phyloP scores from a whole-genome alignment of 2,329 filamentous ascomycete species.

The Fusarium setosum region DNA sequence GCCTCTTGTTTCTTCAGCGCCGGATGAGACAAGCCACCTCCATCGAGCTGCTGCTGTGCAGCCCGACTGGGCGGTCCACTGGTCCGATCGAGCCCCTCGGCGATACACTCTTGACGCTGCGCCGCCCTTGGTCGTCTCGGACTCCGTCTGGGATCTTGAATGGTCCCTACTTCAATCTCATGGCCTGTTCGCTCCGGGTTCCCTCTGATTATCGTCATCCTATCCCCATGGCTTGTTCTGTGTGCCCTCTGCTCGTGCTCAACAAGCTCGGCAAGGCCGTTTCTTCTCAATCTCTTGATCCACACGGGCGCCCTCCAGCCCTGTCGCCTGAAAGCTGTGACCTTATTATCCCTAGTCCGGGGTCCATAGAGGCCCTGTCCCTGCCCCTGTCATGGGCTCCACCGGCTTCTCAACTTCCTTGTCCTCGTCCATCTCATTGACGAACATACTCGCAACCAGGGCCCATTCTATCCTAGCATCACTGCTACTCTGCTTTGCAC shows the following conservation, averaged over 20 bases:
- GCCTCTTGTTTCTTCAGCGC: constrained; percentile 41
- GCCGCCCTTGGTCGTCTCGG: constrained; percentile 43
- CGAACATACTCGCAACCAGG: constrained; percentile 40
- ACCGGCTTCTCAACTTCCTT: constrained; percentile 40
- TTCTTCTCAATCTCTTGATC: constrained; percentile 14
- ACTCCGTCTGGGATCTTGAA: constrained; percentile 33
- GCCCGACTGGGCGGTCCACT: constrained; percentile 43
- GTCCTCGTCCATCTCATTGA: constrained; percentile 36
- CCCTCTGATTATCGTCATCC: constrained; percentile 9
- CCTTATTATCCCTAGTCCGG: constrained; percentile 41
- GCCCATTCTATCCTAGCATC: constrained; percentile 35
- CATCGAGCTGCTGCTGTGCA: constrained; percentile 40
- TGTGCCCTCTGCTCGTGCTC: constrained; percentile 4
- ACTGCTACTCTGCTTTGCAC: constrained; percentile 41
- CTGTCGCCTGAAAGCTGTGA: constrained; percentile 39
- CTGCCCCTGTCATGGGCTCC: constrained; percentile 28
- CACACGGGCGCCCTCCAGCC: constrained; percentile 28
- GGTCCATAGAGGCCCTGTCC: constrained; percentile 32
- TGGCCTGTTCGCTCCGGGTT: constrained; percentile 17
- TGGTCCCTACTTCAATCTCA: constrained; percentile 31
- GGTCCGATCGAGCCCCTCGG: constrained; percentile 42
- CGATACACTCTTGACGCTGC: constrained; percentile 44
- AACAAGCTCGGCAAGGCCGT: constrained; percentile 15
- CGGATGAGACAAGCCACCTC: constrained; percentile 46
- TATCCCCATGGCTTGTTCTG: neutral